Percentiles rank a stretch among this genome's conserved stretches.
These are phyloP conservation scores for Pseudogymnoascus sp. DNA, from an alignment of 2,329 filamentous ascomycete genomes.

Conservation along the genomic window DNA sequence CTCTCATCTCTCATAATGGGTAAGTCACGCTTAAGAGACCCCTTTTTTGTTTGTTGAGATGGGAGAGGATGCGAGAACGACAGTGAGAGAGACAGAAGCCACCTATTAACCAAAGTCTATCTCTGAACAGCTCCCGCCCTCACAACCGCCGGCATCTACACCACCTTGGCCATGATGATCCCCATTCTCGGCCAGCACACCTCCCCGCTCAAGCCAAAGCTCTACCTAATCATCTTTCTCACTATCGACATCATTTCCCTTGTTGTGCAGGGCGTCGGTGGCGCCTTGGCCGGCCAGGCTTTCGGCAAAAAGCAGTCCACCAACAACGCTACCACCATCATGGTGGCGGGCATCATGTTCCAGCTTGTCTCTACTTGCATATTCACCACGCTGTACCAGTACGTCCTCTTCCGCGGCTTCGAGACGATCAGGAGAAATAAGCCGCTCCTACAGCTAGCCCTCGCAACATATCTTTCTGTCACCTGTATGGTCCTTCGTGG, in stretches of 20 bases:
- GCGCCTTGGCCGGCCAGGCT: slow-evolving; percentile 41
- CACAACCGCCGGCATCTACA: slow-evolving; percentile 54
- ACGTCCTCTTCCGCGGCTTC: slow-evolving; percentile 33
- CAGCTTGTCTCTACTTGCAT: slow-evolving; percentile 33
- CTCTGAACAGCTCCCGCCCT: slow-evolving; percentile 32
- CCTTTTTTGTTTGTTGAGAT: neutral
- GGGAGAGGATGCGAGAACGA: neutral
- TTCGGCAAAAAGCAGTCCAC: slow-evolving; percentile 29
- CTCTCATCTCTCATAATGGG: slow-evolving; percentile 38
- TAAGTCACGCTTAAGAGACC: slow-evolving; percentile 29
- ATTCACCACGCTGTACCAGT: slow-evolving; percentile 34
- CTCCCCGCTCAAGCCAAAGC: slow-evolving; percentile 44
- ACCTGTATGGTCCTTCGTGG: slow-evolving; percentile 37
- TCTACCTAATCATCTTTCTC: slow-evolving; percentile 52
- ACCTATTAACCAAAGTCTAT: slow-evolving; percentile 1
- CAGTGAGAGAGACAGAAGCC: neutral
- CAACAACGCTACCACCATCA: slow-evolving; percentile 27
- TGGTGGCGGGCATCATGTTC: slow-evolving; percentile 33
- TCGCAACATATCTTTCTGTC: slow-evolving; percentile 33
- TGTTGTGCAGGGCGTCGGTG: slow-evolving; percentile 51
- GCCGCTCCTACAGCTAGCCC: slow-evolving; percentile 27
- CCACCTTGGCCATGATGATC: slow-evolving; percentile 53
- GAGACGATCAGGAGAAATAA: slow-evolving; percentile 26
- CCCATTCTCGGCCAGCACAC: slow-evolving; percentile 40
- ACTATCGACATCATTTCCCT: slow-evolving; percentile 50